Evolutionary conservation across 2,329 filamentous ascomycete genomes (phyloP).

Genomic region (Ceratocystiopsis minuta): DNA sequence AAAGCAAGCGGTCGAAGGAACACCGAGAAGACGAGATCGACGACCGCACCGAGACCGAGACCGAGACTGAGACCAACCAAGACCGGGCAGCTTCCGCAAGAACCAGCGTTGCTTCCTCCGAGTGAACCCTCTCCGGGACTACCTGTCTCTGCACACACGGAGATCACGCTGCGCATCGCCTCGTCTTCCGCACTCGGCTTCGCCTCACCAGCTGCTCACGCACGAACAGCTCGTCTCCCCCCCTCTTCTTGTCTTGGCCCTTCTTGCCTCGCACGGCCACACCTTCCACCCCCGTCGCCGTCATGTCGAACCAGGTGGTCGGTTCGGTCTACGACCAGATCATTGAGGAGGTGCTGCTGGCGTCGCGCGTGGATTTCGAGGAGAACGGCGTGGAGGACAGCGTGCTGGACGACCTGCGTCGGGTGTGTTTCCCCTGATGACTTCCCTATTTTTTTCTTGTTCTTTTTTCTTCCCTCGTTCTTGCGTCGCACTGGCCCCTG

Average conservation of each 20-base stretch:
- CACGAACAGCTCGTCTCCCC: too few relatives aligned
- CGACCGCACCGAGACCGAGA: neutral
- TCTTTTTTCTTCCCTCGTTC: neutral
- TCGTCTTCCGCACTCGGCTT: too few relatives aligned
- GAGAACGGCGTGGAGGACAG: constrained; percentile 82
- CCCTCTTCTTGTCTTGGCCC: too few relatives aligned
- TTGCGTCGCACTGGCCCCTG: neutral
- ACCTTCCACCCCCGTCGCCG: constrained; percentile 9
- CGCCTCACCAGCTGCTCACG: too few relatives aligned
- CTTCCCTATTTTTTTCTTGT: neutral
- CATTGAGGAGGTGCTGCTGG: constrained; percentile 75
- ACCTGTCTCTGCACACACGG: too few relatives aligned
- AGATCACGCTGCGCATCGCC: too few relatives aligned
- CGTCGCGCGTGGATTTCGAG: constrained; percentile 88
- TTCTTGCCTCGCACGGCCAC: too few relatives aligned
- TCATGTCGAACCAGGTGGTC: constrained; percentile 41
- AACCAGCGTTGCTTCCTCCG: too few relatives aligned
- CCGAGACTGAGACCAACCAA: neutral
- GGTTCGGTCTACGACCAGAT: constrained; percentile 66
- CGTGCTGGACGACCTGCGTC: constrained; percentile 70
- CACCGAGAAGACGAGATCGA: neutral
- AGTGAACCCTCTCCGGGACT: too few relatives aligned
- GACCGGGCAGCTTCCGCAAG: too few relatives aligned
- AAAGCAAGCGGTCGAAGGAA: too few relatives aligned
- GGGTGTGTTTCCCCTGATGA: constrained; percentile 24